Evolutionary conservation across 352 stramenopile species (phyloP).

Genomic region (Pythium aristosporum): DNA sequence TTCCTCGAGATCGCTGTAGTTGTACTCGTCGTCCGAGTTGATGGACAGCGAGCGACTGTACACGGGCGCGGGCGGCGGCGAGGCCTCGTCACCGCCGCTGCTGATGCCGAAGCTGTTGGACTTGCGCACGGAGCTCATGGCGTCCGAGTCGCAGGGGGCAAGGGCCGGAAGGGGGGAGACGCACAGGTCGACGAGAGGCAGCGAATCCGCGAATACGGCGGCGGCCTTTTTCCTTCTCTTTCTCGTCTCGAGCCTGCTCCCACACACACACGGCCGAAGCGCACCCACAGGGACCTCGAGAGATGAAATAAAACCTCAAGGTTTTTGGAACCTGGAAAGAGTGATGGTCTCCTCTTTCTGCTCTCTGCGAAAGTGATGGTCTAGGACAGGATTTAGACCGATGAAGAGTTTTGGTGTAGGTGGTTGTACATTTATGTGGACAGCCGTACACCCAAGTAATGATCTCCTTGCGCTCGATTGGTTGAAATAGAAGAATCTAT

Average conservation of each 20-base stretch:
- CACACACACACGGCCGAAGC: conserved; percentile 6
- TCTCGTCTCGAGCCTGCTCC: conserved; percentile 16
- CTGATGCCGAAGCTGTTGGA: conserved; percentile 15
- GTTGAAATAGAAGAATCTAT: not conserved
- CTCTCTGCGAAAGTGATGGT: conserved; percentile 18
- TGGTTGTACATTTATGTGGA: not conserved
- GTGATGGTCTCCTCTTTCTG: conserved; percentile 14
- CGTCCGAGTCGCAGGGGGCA: not conserved
- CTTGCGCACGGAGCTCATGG: conserved; percentile 16
- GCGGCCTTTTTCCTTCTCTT: not conserved
- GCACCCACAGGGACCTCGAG: conserved; percentile 6
- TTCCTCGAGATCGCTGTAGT: conserved; percentile 79
- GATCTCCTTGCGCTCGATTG: not conserved
- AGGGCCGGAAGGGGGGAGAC: not conserved
- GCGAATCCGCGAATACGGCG: not conserved
- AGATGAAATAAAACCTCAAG: conserved; percentile 20
- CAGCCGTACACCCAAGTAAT: not conserved
- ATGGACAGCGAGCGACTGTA: conserved; percentile 41
- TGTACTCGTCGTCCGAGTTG: conserved; percentile 79
- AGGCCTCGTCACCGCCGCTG: conserved; percentile 2
- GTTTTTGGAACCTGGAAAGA: conserved; percentile 11
- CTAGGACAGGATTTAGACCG: not conserved
- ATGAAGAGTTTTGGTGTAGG: not conserved
- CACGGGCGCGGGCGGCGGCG: conserved; percentile 14
- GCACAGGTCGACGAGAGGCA: not conserved